Conservation (phyloP, 805 yeast species). For the Pichia thaimueangensis region DNA sequence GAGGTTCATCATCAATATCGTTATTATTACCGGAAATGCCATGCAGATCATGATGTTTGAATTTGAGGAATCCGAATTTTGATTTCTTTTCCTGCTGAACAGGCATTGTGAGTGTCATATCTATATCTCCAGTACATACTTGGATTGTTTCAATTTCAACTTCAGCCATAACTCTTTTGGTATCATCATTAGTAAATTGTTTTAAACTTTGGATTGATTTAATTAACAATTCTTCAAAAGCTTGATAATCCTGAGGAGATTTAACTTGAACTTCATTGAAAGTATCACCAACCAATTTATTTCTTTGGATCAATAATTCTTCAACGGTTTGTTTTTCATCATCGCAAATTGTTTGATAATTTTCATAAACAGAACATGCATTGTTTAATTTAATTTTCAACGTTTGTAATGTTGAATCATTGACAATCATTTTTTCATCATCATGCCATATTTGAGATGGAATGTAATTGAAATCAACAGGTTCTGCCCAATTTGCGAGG, state of each 20-base stretch:
- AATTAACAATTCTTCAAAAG: constrained; percentile 47
- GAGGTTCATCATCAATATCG: constrained; percentile 21
- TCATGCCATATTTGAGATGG: constrained; percentile 97
- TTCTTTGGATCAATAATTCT: constrained; percentile 31
- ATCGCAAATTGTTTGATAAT: constrained; percentile 36
- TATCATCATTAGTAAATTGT: constrained; percentile 67
- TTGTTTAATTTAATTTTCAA: constrained; percentile 46
- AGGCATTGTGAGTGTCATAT: constrained; percentile 51
- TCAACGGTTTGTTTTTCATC: constrained; percentile 47
- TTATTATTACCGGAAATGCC: too few relatives aligned
- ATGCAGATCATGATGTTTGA: constrained; percentile 9
- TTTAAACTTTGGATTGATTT: constrained; percentile 49
- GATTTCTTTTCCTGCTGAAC: constrained; percentile 51
- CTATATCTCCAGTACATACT: constrained; percentile 71
- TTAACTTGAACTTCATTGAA: constrained; percentile 34
- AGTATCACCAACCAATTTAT: constrained; percentile 27
- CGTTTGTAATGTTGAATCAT: constrained; percentile 49
- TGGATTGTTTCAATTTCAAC: constrained; percentile 90
- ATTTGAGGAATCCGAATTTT: constrained; percentile 38
- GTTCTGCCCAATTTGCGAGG: constrained; percentile 69
- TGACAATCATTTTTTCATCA: constrained; percentile 66
- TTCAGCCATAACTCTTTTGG: constrained; percentile 64
- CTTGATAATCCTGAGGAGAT: constrained; percentile 32
- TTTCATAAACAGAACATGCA: constrained; percentile 34
- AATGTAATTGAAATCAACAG: constrained; percentile 73